Conservation (phyloP, 2,329 filamentous ascomycete genomes). For the Amesomyces nigricolor region DNA sequence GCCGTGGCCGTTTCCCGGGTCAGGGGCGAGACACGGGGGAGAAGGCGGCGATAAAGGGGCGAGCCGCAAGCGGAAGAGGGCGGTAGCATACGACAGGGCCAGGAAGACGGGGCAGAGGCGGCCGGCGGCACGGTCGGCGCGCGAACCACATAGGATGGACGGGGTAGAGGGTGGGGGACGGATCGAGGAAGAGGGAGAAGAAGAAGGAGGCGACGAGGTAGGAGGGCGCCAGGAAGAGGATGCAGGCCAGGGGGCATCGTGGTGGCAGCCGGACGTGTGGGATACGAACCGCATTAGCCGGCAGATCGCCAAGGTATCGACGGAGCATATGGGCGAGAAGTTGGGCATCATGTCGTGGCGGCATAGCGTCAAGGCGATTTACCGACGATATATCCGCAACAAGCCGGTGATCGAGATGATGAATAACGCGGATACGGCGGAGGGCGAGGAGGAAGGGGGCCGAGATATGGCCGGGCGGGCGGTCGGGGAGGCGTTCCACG, state of each 20-base stretch:
- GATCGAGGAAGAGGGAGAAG: not conserved
- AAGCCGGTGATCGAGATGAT: not conserved
- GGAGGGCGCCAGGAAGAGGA: not conserved
- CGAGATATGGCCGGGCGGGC: no score
- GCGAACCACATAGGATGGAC: no score
- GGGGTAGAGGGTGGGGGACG: not conserved
- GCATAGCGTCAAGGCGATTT: slow-evolving; percentile 9
- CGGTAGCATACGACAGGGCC: not conserved
- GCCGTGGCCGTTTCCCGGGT: not conserved
- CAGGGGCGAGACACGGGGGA: no score
- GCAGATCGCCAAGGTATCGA: slow-evolving; percentile 7
- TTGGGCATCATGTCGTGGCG: slow-evolving; percentile 9
- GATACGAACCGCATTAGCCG: slow-evolving; percentile 9
- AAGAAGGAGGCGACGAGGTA: not conserved
- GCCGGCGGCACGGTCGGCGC: not conserved
- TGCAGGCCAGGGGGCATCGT: not conserved
- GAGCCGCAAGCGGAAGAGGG: slow-evolving; percentile 1
- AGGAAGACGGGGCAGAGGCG: not conserved
- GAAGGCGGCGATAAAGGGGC: not conserved
- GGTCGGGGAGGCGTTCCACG: no score
- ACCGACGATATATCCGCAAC: slow-evolving; percentile 10
- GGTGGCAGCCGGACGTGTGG: slow-evolving; percentile 5
- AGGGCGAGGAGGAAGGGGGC: no score
- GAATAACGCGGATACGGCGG: not conserved
- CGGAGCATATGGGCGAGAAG: slow-evolving; percentile 6